A percentile compares a stretch with the other conserved stretches of the same genome.
phyloP scores from a whole-genome alignment of 2,329 filamentous ascomycete species.

The Macrophomina pseudophaseolina region DNA sequence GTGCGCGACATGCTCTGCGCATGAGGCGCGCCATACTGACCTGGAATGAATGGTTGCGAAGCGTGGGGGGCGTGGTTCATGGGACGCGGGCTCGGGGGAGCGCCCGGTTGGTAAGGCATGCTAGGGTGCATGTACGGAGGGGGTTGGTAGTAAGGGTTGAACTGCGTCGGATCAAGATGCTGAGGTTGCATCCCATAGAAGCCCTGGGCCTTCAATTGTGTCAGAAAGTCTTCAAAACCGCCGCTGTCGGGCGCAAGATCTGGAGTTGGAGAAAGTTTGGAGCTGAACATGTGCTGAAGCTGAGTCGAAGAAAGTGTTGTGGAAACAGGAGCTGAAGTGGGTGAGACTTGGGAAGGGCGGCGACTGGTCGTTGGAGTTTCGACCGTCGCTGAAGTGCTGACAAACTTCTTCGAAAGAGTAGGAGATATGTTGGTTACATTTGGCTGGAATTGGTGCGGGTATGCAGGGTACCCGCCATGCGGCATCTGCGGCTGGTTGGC shows the following conservation, averaged over 20 bases:
- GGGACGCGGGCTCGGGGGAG: constrained; percentile 53
- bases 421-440: constrained; percentile 60
- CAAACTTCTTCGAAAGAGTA: constrained; percentile 37
- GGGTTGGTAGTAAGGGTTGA: constrained; percentile 45
- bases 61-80: constrained; percentile 55
- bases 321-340: constrained; percentile 34
- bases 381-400: constrained; percentile 32
- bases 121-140: constrained; percentile 51
- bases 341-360: constrained; percentile 28
- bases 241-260: constrained; percentile 73
- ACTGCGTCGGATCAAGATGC: constrained; percentile 46
- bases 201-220: constrained; percentile 67
- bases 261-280: constrained; percentile 44
- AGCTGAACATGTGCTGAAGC: constrained; percentile 30
- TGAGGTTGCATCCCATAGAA: constrained; percentile 62
- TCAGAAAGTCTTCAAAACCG: constrained; percentile 77
- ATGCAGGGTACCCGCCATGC: constrained; percentile 61
- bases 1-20: constrained; percentile 78
- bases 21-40: constrained; percentile 62
- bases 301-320: constrained; percentile 18
- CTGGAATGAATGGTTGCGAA: constrained; percentile 55
- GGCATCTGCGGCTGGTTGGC: constrained; percentile 64
- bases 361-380: constrained; percentile 22
- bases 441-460: constrained; percentile 61
- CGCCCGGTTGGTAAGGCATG: constrained; percentile 42